Percentiles rank a stretch among this genome's conserved stretches.
Conservation (phyloP, 352 stramenopile species). For the Pythium grandisporangium region DNA sequence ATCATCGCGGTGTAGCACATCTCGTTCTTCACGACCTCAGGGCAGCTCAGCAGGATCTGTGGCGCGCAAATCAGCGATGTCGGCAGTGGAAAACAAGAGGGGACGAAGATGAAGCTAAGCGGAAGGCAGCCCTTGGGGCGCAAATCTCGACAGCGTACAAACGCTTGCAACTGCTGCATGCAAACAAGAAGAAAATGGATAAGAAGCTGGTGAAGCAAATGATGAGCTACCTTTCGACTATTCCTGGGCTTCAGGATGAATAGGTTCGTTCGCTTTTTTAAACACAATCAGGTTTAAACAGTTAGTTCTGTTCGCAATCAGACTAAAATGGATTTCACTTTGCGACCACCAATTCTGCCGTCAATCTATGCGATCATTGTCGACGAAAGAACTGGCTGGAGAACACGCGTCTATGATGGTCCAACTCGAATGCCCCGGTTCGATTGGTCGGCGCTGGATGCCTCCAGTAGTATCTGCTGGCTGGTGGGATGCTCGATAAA, state of each 20-base stretch:
- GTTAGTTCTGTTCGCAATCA: no score
- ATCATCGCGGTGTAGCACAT: conserved; percentile 54
- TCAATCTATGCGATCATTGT: no score
- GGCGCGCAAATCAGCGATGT: conserved; percentile 49
- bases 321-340: no score
- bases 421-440: conserved; percentile 68
- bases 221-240: conserved; percentile 65
- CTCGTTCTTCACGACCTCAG: conserved; percentile 58
- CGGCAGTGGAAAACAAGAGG: conserved; percentile 27
- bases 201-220: conserved; percentile 82
- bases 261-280: no score
- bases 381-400: no score
- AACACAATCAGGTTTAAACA: no score
- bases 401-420: no score
- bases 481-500: conserved; percentile 70
- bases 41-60: conserved; percentile 55
- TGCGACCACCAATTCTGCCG: no score
- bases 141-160: conserved; percentile 66
- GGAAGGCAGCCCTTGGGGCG: conserved; percentile 25
- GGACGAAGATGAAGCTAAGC: conserved; percentile 13
- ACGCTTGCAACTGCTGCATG: conserved; percentile 53
- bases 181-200: conserved; percentile 72
- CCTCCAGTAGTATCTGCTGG: conserved; percentile 59
- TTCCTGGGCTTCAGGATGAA: conserved; percentile 41
- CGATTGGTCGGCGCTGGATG: conserved; percentile 41